Conservation (phyloP, 306 rosid genomes). For the Begonia loranthoides region DNA sequence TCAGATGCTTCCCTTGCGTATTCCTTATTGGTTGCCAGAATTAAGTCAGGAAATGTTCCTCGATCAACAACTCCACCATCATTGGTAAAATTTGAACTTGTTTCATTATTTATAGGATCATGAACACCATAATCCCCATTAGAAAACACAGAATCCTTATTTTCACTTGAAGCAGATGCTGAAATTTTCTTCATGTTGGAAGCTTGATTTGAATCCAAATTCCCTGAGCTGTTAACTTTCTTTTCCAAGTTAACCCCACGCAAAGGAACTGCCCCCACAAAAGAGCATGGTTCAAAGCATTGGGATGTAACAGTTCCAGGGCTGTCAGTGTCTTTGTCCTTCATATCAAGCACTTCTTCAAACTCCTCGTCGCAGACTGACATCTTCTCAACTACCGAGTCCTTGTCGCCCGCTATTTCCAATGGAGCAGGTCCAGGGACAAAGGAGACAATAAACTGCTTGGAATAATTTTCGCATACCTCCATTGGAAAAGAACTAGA, state of each 20-base stretch:
- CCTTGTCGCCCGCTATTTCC: constrained; percentile 32
- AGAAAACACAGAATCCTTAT: neutral
- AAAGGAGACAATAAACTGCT: constrained; percentile 22
- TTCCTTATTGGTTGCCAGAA: constrained; percentile 56
- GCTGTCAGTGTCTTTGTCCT: constrained; percentile 74
- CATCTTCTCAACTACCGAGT: constrained; percentile 26
- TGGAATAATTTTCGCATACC: constrained; percentile 20
- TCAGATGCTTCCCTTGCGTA: constrained; percentile 29
- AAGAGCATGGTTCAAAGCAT: constrained; percentile 48
- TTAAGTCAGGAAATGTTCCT: constrained; percentile 21
- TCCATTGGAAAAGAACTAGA: constrained; percentile 28
- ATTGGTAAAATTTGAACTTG: too few relatives aligned
- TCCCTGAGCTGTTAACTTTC: constrained; percentile 16
- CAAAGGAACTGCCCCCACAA: constrained; percentile 27
- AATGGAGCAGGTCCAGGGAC: constrained; percentile 35
- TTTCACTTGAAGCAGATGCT: constrained; percentile 16
- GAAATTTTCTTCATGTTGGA: constrained; percentile 13
- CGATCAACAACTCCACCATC: constrained; percentile 8
- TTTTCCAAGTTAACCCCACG: constrained; percentile 16
- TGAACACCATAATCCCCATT: too few relatives aligned
- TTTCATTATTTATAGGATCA: too few relatives aligned
- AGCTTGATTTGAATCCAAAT: constrained; percentile 22
- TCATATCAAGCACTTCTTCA: constrained; percentile 22
- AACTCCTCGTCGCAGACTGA: constrained; percentile 25
- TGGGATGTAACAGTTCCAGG: constrained; percentile 91